These are phyloP conservation scores for Ramalina intermedia DNA, from an alignment of 495 filamentous ascomycete species.

Conservation along the genomic window DNA sequence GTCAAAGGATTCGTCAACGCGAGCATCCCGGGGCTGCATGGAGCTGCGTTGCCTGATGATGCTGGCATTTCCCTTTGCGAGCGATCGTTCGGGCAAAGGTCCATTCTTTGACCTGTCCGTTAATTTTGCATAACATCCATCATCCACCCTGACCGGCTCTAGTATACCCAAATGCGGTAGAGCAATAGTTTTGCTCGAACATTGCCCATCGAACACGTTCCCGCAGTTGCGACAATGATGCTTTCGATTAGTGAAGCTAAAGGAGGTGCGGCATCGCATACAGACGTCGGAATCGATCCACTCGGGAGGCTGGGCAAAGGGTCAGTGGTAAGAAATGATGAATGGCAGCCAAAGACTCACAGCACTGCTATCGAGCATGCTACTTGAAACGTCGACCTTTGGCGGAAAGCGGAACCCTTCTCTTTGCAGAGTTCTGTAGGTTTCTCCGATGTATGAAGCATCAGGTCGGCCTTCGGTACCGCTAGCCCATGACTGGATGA, in stretches of 20 bases:
- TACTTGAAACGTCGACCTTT: conserved; percentile 70
- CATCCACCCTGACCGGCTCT: conserved; percentile 87
- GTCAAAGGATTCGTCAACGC: conserved; percentile 79
- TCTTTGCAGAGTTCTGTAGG: conserved; percentile 62
- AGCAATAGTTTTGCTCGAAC: conserved; percentile 76
- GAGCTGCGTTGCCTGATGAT: conserved; percentile 36
- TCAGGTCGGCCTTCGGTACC: conserved; percentile 78
- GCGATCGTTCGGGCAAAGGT: conserved; percentile 10
- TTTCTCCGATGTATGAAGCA: conserved; percentile 72
- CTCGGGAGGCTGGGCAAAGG: conserved; percentile 61
- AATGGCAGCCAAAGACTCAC: conserved; percentile 39
- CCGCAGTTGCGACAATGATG: conserved; percentile 97
- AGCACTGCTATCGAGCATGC: conserved; percentile 92
- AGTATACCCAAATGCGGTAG: conserved; percentile 86
- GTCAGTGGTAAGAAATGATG: conserved; percentile 6
- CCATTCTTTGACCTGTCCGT: conserved; percentile 52
- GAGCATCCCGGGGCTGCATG: conserved; percentile 82
- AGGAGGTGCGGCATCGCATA: conserved; percentile 89
- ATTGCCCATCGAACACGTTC: conserved; percentile 88
- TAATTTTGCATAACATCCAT: conserved; percentile 84
- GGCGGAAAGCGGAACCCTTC: conserved; percentile 89
- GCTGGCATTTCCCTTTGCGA: conserved; percentile 34
- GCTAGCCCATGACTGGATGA: conserved; percentile 87
- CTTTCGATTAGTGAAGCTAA: conserved; percentile 95
- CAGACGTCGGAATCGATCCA: conserved; percentile 98